Evolutionary conservation across 2,329 filamentous ascomycete species (phyloP), one percentile per base, ranked within the genome.

Genomic region (Pyricularia pennisetigena): DNA sequence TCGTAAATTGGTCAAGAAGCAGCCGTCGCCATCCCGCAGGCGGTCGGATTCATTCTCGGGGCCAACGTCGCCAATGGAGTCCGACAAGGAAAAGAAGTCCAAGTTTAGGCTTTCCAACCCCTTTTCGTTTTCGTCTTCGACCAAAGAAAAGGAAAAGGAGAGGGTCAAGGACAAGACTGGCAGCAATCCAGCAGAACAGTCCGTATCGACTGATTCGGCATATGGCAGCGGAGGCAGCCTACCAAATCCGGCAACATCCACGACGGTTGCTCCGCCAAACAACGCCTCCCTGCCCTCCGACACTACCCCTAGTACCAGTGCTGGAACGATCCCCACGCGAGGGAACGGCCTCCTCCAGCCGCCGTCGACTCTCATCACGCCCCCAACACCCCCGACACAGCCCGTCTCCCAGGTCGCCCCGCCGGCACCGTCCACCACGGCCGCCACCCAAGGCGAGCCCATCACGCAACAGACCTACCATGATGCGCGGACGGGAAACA

Each of bases 81-180:
- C 63, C 10, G 63, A 41, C 30, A 41, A 30, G 23, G 63, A 32
- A 20, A 49, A 28, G 35, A 66, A 66, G 28, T 26, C 65, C 24
- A 49, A 28, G 3, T 66, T 66, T 28, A 28, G 65, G 26, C 65
- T 66, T 5, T 66, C 65, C 26, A 66, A 66, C 26, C 65, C 65
- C 1, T 66, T 66, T 57, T 66, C 65, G 14, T 41, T 62, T 26
- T 62, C 59, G 6, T 62, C 59, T 12, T 62, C 59, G 1, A 62
- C 10, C 12, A 62, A 62, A 14, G 59, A 62, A 12, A 62, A 30
- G 41, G 41, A 23, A 7, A 66, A 29, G 41, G 65, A 66, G 24
- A 57, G 54, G 7, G 16, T 20, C 24, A 14, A 66, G 12, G 65
- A 29, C 35, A n/a, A 20, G 24, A 16, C 23, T 16, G 29, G 28